Conservation (phyloP, 768 basidiomycete species). For the Tulasnella sp. region DNA sequence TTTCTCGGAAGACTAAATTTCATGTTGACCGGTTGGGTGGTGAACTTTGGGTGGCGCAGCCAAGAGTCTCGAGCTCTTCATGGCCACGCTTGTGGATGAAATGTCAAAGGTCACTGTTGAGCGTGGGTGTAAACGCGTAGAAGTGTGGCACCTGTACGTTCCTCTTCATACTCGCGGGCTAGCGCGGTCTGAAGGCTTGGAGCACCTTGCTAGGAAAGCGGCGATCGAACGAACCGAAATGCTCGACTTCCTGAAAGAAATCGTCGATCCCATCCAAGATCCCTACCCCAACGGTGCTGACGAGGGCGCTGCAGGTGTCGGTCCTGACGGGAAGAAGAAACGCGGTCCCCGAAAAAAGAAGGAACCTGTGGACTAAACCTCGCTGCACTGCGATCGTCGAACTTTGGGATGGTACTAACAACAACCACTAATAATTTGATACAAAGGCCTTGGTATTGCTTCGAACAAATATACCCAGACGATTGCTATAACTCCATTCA, state of each 20-base stretch:
- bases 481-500: background rate
- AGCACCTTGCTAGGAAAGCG: slow-evolving; percentile 65
- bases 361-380: background rate
- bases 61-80: slow-evolving; percentile 90
- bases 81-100: slow-evolving; percentile 77
- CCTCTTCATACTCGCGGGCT: no score
- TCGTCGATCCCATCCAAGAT: slow-evolving; percentile 81
- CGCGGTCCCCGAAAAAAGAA: slow-evolving; percentile 42
- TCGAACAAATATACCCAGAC: no score
- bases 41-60: slow-evolving; percentile 46
- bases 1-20: background rate
- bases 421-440: background rate
- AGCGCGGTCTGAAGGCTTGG: no score
- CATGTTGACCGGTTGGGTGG: background rate
- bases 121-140: slow-evolving; percentile 81
- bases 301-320: slow-evolving; percentile 41
- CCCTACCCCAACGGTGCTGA: slow-evolving; percentile 71
- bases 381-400: background rate
- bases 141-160: slow-evolving; percentile 85
- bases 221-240: slow-evolving; percentile 82
- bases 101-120: slow-evolving; percentile 72
- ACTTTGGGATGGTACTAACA: background rate
- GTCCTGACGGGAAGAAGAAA: slow-evolving; percentile 38
- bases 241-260: slow-evolving; percentile 91
- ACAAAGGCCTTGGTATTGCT: no score